Evolutionary conservation across 192 early-diverging fungal genomes (phyloP).

Genomic region (Hyaloraphidium curvatum): DNA sequence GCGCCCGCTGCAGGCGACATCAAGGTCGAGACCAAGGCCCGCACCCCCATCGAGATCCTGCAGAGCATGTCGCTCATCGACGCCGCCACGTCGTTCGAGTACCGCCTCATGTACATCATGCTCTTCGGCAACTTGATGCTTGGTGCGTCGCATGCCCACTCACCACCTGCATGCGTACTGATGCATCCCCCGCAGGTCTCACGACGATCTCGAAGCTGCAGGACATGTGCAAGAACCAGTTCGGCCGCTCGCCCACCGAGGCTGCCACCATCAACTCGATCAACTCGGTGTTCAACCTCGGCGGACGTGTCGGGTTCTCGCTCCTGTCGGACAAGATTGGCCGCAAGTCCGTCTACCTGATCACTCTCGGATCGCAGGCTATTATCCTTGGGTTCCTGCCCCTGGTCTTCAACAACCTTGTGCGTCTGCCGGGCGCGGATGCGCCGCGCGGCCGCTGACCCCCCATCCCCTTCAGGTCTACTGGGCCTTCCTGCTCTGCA

Average conservation of each 20-base stretch:
- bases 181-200: no score
- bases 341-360: conserved; percentile 46
- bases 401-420: conserved; percentile 25
- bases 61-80: conserved; percentile 24
- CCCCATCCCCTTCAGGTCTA: no score
- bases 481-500: conserved; percentile 34
- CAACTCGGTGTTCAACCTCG: conserved; percentile 37
- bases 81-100: conserved; percentile 32
- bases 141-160: no score
- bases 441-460: no score
- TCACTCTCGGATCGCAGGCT: conserved; percentile 36
- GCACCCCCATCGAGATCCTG: conserved; percentile 14
- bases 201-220: no score
- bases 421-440: no score
- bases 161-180: no score
- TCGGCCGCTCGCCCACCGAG: background rate
- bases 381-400: conserved; percentile 36
- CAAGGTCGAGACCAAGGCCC: background rate
- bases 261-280: conserved; percentile 26
- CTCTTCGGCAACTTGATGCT: conserved; percentile 40
- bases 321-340: conserved; percentile 34
- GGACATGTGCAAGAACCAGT: background rate
- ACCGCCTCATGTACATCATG: conserved; percentile 34
- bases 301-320: conserved; percentile 33
- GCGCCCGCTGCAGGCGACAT: background rate